Evolutionary conservation across 805 yeast genomes (phyloP).

Genomic region (Barnettozyma salicaria): DNA sequence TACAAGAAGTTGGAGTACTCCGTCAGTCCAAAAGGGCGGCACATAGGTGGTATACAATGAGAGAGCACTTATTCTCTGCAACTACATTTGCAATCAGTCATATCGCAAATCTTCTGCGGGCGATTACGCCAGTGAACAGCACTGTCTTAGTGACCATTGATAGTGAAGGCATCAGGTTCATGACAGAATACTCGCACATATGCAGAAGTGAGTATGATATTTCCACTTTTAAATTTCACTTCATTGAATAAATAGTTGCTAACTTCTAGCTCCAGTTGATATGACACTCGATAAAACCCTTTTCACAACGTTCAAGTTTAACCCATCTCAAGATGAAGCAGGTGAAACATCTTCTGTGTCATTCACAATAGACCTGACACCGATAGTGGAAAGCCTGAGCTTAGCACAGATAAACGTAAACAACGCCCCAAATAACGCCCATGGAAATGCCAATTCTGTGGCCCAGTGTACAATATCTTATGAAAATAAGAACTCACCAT

Average conservation of each 20-base stretch:
- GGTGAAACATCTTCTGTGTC: conserved; percentile 19
- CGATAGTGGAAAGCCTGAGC: conserved; percentile 46
- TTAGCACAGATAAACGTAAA: conserved; percentile 32
- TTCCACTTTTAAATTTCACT: too few relatives aligned
- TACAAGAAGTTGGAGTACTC: too few relatives aligned
- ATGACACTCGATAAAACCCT: conserved; percentile 33
- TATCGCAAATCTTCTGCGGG: conserved; percentile 38
- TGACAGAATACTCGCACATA: conserved; percentile 41
- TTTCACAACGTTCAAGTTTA: conserved; percentile 30
- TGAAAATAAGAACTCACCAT: conserved; percentile 45
- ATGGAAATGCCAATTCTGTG: background rate
- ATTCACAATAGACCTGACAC: conserved; percentile 39
- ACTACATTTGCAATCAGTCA: conserved; percentile 42
- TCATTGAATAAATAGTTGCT: background rate
- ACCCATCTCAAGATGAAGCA: background rate
- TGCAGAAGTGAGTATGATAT: conserved; percentile 16
- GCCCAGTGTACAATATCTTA: conserved; percentile 47
- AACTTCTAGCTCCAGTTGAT: conserved; percentile 20
- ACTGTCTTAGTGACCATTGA: conserved; percentile 39
- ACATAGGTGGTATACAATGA: too few relatives aligned
- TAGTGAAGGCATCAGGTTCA: conserved; percentile 45
- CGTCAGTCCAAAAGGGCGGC: too few relatives aligned
- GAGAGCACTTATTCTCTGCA: conserved; percentile 32
- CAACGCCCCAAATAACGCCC: conserved; percentile 11
- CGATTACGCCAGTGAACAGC: conserved; percentile 36